Conservation (phyloP, 305 asterid species). For the Fraxinus nigra region DNA sequence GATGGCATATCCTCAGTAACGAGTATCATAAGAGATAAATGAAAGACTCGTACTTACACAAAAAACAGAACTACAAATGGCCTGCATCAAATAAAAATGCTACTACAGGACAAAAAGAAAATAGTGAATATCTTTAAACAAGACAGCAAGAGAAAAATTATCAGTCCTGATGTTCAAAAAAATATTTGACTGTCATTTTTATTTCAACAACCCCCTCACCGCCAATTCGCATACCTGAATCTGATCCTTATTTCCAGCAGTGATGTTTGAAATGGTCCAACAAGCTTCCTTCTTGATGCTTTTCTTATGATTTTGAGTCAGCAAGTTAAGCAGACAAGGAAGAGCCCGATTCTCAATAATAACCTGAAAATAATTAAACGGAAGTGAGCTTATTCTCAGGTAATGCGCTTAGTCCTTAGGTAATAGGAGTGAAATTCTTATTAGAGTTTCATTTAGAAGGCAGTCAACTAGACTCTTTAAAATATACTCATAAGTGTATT, state of each 20-base stretch:
- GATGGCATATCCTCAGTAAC: slow-evolving; percentile 9
- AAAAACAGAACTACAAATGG: background rate
- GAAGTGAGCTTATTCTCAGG: background rate
- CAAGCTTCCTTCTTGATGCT: slow-evolving; percentile 61
- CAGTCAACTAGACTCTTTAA: background rate
- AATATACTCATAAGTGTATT: background rate
- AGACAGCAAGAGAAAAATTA: background rate
- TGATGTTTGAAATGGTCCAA: slow-evolving; percentile 58
- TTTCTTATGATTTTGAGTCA: slow-evolving; percentile 50
- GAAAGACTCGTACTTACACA: background rate
- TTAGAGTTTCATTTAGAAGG: background rate
- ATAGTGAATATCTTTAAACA: background rate
- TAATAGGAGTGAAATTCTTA: background rate
- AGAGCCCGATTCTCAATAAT: slow-evolving; percentile 47
- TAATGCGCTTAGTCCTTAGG: background rate
- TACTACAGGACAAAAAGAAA: background rate
- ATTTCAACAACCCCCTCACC: background rate
- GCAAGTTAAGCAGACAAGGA: slow-evolving; percentile 45
- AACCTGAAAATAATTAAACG: slow-evolving; percentile 31
- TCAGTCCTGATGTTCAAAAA: background rate
- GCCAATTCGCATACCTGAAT: slow-evolving; percentile 37
- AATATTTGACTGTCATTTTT: background rate
- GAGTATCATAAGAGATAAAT: background rate
- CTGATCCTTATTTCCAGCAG: slow-evolving; percentile 55
- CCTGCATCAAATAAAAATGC: background rate